Evolutionary conservation across 2,329 filamentous ascomycete species (phyloP).

Genomic region (Chaetomiaceae sp.): DNA sequence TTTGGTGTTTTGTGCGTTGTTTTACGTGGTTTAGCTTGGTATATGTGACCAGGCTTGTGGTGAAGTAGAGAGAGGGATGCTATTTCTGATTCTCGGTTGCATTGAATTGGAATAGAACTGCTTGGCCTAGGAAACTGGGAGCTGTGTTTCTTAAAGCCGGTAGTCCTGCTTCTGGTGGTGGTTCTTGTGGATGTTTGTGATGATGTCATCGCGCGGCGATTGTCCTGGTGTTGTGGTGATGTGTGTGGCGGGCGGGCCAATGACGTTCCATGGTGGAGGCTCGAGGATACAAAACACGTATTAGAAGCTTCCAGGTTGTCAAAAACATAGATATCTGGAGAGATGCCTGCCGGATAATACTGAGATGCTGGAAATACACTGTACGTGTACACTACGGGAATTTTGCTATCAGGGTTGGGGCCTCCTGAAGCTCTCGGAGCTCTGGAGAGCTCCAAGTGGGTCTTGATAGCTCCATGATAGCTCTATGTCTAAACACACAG

Average conservation of each 20-base stretch:
- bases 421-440: too few species aligned
- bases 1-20: constrained; percentile 11
- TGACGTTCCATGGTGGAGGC: constrained; percentile 9
- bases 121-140: neutral
- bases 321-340: neutral
- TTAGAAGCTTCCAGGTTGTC: neutral
- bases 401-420: too few species aligned
- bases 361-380: too few species aligned
- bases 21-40: constrained; percentile 7
- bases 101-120: neutral
- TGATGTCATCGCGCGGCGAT: neutral
- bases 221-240: too few species aligned
- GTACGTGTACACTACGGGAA: too few species aligned
- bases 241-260: neutral
- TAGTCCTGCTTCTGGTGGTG: neutral
- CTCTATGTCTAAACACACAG: too few species aligned
- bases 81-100: neutral
- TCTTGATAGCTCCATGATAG: too few species aligned
- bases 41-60: too few species aligned
- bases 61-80: neutral
- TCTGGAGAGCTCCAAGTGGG: too few species aligned
- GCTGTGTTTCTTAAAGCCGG: neutral
- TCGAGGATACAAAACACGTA: neutral
- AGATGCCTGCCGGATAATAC: too few species aligned
- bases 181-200: constrained; percentile 17